Percentiles rank a stretch among this genome's conserved stretches.
These are phyloP conservation scores for Boletus insuetus DNA, from an alignment of 768 basidiomycete species.

Conservation along the genomic window DNA sequence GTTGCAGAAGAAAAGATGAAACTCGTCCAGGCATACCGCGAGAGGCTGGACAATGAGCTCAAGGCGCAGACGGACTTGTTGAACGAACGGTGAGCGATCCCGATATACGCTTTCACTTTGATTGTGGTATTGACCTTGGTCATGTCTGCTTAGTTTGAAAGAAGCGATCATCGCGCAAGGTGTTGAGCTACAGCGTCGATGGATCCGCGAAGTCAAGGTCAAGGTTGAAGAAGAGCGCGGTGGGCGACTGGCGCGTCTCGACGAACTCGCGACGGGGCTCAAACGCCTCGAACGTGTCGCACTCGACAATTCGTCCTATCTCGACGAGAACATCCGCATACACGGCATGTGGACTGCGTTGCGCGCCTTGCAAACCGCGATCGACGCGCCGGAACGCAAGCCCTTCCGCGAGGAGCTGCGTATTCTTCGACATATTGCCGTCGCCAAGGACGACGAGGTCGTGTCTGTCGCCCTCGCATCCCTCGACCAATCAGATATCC, in stretches of 20 bases:
- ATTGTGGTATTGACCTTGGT: background rate
- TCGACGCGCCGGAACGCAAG: constrained; percentile 63
- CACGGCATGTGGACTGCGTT: constrained; percentile 93
- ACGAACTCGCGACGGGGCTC: constrained; percentile 85
- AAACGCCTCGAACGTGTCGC: constrained; percentile 91
- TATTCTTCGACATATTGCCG: constrained; percentile 70
- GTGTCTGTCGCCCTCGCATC: constrained; percentile 64
- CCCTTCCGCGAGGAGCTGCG: constrained; percentile 92
- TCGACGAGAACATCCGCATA: constrained; percentile 90
- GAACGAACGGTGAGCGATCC: constrained; percentile 77
- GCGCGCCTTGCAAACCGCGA: constrained; percentile 69
- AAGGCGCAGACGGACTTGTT: constrained; percentile 88
- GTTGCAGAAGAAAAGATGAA: constrained; percentile 75
- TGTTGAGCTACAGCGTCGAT: constrained; percentile 93
- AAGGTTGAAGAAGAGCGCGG: constrained; percentile 96
- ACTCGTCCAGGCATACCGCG: constrained; percentile 76
- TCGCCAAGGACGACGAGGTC: constrained; percentile 68
- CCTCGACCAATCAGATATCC: constrained; percentile 67
- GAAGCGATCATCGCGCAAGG: constrained; percentile 96
- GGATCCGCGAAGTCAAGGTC: constrained; percentile 95
- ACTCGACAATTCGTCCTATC: constrained; percentile 84
- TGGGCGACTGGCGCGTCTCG: constrained; percentile 90
- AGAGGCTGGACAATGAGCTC: constrained; percentile 83
- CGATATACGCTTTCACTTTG: background rate
- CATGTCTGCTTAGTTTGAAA: constrained; percentile 58